Evolutionary conservation across 1,139 yeast genomes (phyloP), one percentile per base, ranked within the genome.

Genomic region (Kodamaea sp.): DNA sequence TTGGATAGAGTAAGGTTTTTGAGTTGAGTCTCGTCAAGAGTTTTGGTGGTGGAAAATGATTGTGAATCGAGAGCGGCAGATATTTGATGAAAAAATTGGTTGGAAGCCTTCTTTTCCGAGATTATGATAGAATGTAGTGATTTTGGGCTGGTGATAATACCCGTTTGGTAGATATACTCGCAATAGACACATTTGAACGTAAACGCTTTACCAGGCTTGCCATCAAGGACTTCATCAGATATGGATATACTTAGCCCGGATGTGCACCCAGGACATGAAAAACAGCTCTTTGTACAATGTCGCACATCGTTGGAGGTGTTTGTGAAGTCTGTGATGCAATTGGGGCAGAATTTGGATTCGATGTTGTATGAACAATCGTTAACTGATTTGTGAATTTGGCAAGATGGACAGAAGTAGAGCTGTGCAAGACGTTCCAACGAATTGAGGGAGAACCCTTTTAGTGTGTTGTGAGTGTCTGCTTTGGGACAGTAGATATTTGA

Each of bases 371-470:
- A 48, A 23, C 59, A 55, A 41, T 70, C 64, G 29, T 43, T 41
- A 7, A 37, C 37, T 26, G 71, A 61, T 40, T 55, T 56, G 11
- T 56, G 57, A 15, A 34, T 29, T 35, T 63, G 70, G 38, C 76
- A 70, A 13, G 53, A 47, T 4, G 70, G 69, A 40, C 76, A 70
- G 38, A 66, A 67, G 34, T 51, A 60, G n/a, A 66, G 43, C 12
- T 59, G 50, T 4, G 53, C 34, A 6, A 50, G 38, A 6, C 28
- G 42, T 18, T 41, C 43, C 3, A 42, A 38, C 6, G 36, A 24
- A 28, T 43, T 42, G 32, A 37, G 29, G 9, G 43, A 27, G 29
- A 38, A 40, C 13, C 33, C 37, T 5, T 34, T 35, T 12, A 42
- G 32, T n/a, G 38, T 22, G 21, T 35, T 39, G 22, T 30, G 33